phyloP scores from a whole-genome alignment of 1,139 yeast genomes.

The Diutina scorzettiae region DNA sequence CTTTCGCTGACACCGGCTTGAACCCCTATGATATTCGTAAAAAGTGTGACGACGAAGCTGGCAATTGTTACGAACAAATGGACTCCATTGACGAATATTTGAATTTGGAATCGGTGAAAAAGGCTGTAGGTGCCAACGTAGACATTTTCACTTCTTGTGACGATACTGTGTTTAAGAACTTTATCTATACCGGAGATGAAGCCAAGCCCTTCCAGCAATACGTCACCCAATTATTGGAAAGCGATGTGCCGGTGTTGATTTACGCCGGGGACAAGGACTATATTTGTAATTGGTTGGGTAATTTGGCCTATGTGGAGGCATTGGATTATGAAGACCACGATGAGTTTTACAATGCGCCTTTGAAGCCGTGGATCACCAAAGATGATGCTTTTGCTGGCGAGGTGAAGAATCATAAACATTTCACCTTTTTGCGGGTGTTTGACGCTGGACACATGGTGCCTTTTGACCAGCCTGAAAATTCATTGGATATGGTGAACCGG shows the following conservation, averaged over 20 bases:
- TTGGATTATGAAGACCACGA: conserved; percentile 20
- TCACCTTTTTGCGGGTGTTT: conserved; percentile 7
- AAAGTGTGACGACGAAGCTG: conserved; percentile 30
- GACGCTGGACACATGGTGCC: conserved; percentile 8
- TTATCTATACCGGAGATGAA: conserved; percentile 48
- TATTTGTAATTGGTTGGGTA: conserved; percentile 31
- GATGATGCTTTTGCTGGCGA: conserved; percentile 23
- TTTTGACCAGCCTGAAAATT: conserved; percentile 31
- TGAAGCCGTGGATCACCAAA: conserved; percentile 29
- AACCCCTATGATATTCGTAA: conserved; percentile 62
- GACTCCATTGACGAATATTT: conserved; percentile 45
- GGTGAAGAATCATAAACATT: conserved; percentile 8
- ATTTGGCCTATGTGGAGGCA: conserved; percentile 23
- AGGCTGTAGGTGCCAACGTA: conserved; percentile 50
- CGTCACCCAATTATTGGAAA: conserved; percentile 45
- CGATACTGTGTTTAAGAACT: conserved; percentile 29
- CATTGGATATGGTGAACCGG: conserved; percentile 36
- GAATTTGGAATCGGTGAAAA: conserved; percentile 46
- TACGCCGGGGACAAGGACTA: conserved; percentile 31
- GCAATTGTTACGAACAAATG: conserved; percentile 48
- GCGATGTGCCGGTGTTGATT: conserved; percentile 27
- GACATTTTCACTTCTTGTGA: conserved; percentile 15
- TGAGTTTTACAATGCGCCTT: conserved; percentile 15
- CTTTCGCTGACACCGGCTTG: conserved; percentile 46
- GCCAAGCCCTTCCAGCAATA: conserved; percentile 53